These are phyloP conservation scores for Aspergillus panamensis DNA, from an alignment of 495 filamentous ascomycete genomes.

Conservation along the genomic window DNA sequence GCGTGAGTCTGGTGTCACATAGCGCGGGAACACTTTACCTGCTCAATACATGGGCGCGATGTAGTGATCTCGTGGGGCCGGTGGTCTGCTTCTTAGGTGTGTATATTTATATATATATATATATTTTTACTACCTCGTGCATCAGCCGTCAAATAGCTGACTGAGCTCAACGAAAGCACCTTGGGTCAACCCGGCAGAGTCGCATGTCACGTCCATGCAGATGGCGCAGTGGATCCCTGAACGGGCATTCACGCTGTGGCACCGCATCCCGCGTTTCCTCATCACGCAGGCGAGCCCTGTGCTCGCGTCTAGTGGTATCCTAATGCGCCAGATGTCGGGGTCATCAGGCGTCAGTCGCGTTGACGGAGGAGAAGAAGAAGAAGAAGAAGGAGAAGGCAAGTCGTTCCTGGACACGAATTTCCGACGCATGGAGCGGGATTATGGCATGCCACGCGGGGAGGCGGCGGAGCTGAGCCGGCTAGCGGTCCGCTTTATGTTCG, in stretches of 20 bases:
- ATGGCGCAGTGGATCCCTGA: slow-evolving; percentile 27
- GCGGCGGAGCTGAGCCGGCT: slow-evolving; percentile 23
- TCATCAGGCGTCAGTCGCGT: not conserved
- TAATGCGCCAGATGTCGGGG: slow-evolving; percentile 16
- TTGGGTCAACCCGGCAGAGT: slow-evolving; percentile 45
- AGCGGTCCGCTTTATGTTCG: slow-evolving; percentile 22
- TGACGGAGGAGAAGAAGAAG: not conserved
- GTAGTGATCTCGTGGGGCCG: slow-evolving; percentile 34
- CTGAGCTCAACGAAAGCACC: slow-evolving; percentile 28
- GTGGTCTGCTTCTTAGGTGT: slow-evolving; percentile 37
- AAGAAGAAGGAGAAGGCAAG: not conserved
- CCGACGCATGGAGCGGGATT: slow-evolving; percentile 20
- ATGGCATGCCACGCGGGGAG: slow-evolving; percentile 20
- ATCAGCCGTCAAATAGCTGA: not conserved
- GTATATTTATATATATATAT: too few species aligned
- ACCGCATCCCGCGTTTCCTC: slow-evolving; percentile 36
- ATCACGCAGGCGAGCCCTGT: slow-evolving; percentile 24
- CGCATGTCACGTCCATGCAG: slow-evolving; percentile 28
- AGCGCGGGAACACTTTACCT: slow-evolving; percentile 47
- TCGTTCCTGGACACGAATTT: slow-evolving; percentile 18
- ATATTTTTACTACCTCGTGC: not conserved
- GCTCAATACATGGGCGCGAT: slow-evolving; percentile 40
- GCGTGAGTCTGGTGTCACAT: slow-evolving; percentile 42
- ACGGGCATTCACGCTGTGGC: slow-evolving; percentile 31
- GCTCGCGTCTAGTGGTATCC: slow-evolving; percentile 20